Evolutionary conservation across 768 basidiomycete species (phyloP), one percentile per base, ranked within the genome.

Genomic region (Hysterangium stoloniferum): DNA sequence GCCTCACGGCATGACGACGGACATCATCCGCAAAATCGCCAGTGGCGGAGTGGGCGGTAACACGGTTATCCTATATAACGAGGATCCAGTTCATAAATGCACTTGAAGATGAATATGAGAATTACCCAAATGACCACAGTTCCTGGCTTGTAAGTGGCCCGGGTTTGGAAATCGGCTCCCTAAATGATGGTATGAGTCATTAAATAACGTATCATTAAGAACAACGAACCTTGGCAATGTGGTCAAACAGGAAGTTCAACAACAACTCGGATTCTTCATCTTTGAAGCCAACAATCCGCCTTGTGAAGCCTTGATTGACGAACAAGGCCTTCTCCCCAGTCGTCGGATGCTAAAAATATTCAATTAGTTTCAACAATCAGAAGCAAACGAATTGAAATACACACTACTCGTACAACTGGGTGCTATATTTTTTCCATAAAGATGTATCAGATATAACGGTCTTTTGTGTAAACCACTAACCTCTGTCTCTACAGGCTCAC

Each of bases 291-390:
- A 78, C 76, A 59, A 80, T 79, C 55, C 66, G 68, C 27, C 64
- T 62, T 3, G 77, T 77, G 68, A 79, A 79, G 27, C 72, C 75
- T 47, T 68, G 70, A 63, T 79, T 79, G 63, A 81, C 65, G 58
- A 76, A 79, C 17, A 82, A 65, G 1, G 75, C 75, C 63, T 81
- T 79, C 59, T 79, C 74, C n/a, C 78, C 78, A 0, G 80, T 82
- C 1, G 73, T 75, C 15, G 80, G 80, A 60, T 81, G 80, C 12
- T 68, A 25, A 31, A 38, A 7, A 3, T 24, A 20, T 19, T 15
- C 7, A 33, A n/a, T 48, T 7, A 37, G 4, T 2, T 13, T 27
- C 12, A 22, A 22, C 34, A 48, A 15, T 19, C 9, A 22, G 19
- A 36, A 37, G 1, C 19, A 36, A 2, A 27, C 28, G 2, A 3